Percentiles rank a stretch among this genome's conserved stretches.
Evolutionary conservation across 331 rosid species (phyloP).

Genomic region (Cucumis variabilis): DNA sequence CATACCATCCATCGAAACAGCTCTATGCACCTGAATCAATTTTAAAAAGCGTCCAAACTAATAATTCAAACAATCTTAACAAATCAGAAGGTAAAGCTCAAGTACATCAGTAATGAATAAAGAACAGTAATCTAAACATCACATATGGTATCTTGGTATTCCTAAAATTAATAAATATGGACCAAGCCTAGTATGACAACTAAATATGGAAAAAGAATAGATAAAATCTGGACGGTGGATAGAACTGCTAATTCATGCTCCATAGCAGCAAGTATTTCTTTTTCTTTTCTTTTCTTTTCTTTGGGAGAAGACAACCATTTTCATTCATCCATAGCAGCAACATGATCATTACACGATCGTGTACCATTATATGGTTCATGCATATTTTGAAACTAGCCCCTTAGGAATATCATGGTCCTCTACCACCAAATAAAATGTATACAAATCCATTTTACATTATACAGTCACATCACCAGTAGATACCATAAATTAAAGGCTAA

Average conservation of each 20-base stretch:
- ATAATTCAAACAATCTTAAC: conserved; percentile 25
- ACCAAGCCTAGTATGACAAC: background rate
- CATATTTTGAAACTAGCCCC: background rate
- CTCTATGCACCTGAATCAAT: conserved; percentile 76
- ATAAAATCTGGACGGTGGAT: background rate
- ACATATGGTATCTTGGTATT: background rate
- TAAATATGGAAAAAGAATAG: background rate
- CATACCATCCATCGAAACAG: conserved; percentile 78
- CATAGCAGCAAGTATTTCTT: background rate
- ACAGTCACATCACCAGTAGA: conserved; percentile 25
- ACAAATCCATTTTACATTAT: conserved; percentile 13
- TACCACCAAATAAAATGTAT: background rate
- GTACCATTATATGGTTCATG: background rate
- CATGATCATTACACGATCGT: conserved; percentile 1
- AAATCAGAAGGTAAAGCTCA: conserved; percentile 9
- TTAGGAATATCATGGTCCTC: background rate
- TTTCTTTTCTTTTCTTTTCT: no score
- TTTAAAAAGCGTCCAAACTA: conserved; percentile 33
- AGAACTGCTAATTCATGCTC: background rate
- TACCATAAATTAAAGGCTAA: conserved; percentile 1
- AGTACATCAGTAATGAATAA: background rate
- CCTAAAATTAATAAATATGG: background rate
- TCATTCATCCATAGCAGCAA: background rate
- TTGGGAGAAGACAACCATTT: background rate
- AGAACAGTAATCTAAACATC: background rate